Percentiles rank a stretch among this genome's conserved stretches.
Evolutionary conservation across 1,139 yeast genomes (phyloP).

Genomic region (Geotrichum fermentans): DNA sequence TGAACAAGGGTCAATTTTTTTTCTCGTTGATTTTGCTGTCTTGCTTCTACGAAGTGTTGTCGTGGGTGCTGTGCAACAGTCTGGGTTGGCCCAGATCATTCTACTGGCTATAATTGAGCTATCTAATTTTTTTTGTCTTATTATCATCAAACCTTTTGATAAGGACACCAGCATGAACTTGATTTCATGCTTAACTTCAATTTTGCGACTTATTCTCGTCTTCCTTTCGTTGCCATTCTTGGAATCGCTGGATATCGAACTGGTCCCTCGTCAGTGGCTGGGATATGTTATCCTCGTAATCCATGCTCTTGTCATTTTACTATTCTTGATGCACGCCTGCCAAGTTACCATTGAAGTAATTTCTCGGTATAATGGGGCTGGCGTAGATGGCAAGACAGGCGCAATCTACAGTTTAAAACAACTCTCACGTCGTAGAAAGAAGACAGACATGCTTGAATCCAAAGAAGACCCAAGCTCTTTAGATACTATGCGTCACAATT

Average conservation of each 20-base stretch:
- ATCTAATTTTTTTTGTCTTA: conserved; percentile 26
- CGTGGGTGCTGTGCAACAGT: conserved; percentile 36
- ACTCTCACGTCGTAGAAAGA: conserved; percentile 24
- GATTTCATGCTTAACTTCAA: conserved; percentile 25
- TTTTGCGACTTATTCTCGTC: conserved; percentile 29
- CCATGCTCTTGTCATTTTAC: conserved; percentile 33
- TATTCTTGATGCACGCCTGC: conserved; percentile 33
- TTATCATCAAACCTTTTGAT: conserved; percentile 32
- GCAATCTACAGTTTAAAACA: conserved; percentile 28
- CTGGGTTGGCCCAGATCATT: conserved; percentile 38
- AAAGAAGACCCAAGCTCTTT: background rate
- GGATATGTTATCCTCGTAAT: conserved; percentile 35
- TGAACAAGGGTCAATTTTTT: conserved; percentile 26
- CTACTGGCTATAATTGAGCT: conserved; percentile 35
- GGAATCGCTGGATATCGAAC: conserved; percentile 25
- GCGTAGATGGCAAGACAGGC: conserved; percentile 23
- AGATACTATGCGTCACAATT: too few relatives aligned
- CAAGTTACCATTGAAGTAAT: conserved; percentile 34
- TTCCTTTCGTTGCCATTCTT: conserved; percentile 35
- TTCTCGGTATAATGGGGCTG: conserved; percentile 30
- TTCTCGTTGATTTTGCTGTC: conserved; percentile 26
- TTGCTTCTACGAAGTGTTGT: conserved; percentile 35
- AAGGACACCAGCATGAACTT: conserved; percentile 34
- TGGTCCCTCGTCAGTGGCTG: conserved; percentile 34
- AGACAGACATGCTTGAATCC: background rate